Evolutionary conservation across 805 yeast genomes (phyloP).

Genomic region (Komagataella populi): DNA sequence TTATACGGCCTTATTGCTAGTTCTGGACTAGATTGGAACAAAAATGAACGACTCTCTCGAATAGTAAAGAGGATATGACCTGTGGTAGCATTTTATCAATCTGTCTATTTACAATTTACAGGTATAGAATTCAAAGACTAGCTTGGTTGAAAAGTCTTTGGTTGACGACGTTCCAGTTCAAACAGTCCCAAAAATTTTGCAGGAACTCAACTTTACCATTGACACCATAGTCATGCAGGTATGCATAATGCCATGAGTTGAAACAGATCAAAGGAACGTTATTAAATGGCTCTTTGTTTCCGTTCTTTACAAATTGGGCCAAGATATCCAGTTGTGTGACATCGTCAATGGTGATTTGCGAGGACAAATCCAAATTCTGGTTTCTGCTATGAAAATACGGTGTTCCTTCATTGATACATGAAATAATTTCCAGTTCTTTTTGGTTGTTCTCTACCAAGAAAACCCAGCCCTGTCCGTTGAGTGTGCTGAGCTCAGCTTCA

Average conservation of each 20-base stretch:
- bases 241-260: constrained; percentile 87
- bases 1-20: background rate
- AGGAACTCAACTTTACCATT: constrained; percentile 63
- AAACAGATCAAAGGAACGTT: constrained; percentile 65
- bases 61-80: background rate
- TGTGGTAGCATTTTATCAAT: background rate
- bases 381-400: constrained; percentile 59
- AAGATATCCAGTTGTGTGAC: constrained; percentile 29
- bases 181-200: constrained; percentile 60
- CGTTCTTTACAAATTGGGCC: constrained; percentile 23
- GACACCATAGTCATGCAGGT: constrained; percentile 72
- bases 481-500: constrained; percentile 33
- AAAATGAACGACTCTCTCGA: background rate
- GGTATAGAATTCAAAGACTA: background rate
- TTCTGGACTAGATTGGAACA: background rate
- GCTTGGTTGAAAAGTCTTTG: constrained; percentile 14
- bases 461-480: constrained; percentile 64
- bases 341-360: constrained; percentile 46
- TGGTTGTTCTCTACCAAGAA: constrained; percentile 54
- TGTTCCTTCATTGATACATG: constrained; percentile 63
- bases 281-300: constrained; percentile 33
- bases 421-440: constrained; percentile 39
- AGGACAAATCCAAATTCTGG: constrained; percentile 66
- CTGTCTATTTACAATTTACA: background rate
- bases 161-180: constrained; percentile 76